Evolutionary conservation across 208 protist genomes (phyloP), one percentile per base, ranked within the genome.

Genomic region (Borovskyia barvae): DNA sequence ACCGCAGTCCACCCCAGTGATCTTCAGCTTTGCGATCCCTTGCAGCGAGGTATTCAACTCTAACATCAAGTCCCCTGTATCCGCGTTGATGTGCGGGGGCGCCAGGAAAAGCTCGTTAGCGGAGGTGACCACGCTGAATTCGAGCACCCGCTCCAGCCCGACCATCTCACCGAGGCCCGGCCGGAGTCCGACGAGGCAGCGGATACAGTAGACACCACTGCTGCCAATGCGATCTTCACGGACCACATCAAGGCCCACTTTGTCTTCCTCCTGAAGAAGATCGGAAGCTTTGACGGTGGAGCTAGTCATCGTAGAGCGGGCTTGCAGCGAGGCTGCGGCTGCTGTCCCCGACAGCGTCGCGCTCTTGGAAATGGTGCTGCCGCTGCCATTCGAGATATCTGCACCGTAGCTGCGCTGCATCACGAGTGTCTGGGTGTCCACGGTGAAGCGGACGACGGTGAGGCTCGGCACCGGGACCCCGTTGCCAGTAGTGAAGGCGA

Each of bases 101-200:
- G 45, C 25, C 6, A 87, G 25, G 25, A 82, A 79, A 40, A 83
- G 52, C n/a, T 80, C 71, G 22, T 25, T 28, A 17, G 57, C 60
- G 40, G 72, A 36, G 26, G 60, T 68, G 14, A 14, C n/a, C 46
- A 87, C 80, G 50, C 72, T 46, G 55, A 78, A 87, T 69, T 87
- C 80, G 42, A 87, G 69, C 61, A 87, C 80, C n/a, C 80, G 80
- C 39, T 73, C 80, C 9, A 87, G 58, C 0, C 80, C 80, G 0
- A 87, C 75, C 61, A 73, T 75, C 65, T 87, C 80, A 0, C 75
- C 71, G 2, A 87, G 66, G 5, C 72, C 80, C 17, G 50, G 68
- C 20, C 75, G 66, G n/a, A 87, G 67, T 2, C 72, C 80, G 4
- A 87, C 75, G 17, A 87, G 62, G 32, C 59, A 54, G 40, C 49